A percentile compares a stretch with the other conserved stretches of the same genome.
These are phyloP conservation scores for Globisporangium solare DNA, from an alignment of 352 stramenopile genomes.

Conservation along the genomic window DNA sequence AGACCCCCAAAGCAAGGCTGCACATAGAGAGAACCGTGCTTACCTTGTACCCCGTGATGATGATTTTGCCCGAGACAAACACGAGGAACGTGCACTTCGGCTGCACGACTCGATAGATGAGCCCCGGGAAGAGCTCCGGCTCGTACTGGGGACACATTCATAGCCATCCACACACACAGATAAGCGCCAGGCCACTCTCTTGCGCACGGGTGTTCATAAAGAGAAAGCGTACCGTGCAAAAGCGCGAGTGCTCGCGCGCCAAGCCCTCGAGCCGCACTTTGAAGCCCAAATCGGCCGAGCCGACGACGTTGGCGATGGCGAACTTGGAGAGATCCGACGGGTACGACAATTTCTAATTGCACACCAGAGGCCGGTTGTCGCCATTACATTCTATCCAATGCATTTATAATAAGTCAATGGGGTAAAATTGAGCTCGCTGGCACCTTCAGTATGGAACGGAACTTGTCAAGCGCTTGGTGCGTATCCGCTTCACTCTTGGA, in stretches of 20 bases:
- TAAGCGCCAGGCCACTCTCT: too few relatives aligned
- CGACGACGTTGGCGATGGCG: conserved; percentile 82
- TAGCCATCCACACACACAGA: neutral
- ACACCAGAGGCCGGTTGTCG: neutral
- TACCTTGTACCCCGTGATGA: conserved; percentile 92
- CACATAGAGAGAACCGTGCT: neutral
- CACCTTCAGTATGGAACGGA: conserved; percentile 55
- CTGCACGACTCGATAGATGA: conserved; percentile 94
- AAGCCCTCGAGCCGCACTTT: conserved; percentile 74
- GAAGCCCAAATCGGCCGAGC: conserved; percentile 90
- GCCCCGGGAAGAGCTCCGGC: conserved; percentile 95
- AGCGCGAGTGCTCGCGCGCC: conserved; percentile 44
- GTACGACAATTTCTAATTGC: conserved; percentile 55
- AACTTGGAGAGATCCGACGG: conserved; percentile 40
- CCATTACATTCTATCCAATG: too few relatives aligned
- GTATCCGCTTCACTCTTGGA: conserved; percentile 34
- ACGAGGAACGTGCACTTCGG: conserved; percentile 89
- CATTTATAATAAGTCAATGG: too few relatives aligned
- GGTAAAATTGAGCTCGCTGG: too few relatives aligned
- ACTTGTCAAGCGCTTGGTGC: conserved; percentile 44
- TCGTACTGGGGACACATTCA: conserved; percentile 86
- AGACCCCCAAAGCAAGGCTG: neutral
- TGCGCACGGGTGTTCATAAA: conserved; percentile 17
- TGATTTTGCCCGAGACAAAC: conserved; percentile 24
- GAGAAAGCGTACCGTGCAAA: conserved; percentile 52